Conservation (phyloP, 257 asterid genomes). For the Ocimum tenuiflorum region DNA sequence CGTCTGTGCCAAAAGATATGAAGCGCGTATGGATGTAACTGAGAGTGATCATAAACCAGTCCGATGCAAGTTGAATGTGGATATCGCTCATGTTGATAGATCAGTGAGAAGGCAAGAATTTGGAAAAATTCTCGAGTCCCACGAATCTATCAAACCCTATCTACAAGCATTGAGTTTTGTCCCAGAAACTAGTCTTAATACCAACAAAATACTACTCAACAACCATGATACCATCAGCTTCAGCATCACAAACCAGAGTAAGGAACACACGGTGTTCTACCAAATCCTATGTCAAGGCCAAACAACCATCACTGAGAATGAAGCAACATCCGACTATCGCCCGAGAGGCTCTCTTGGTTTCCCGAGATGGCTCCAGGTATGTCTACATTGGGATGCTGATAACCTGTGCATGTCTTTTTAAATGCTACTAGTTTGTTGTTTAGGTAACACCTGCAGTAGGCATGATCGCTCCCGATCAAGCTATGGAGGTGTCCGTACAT, state of each 20-base stretch:
- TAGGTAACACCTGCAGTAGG: slow-evolving; percentile 79
- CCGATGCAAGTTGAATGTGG: slow-evolving; percentile 72
- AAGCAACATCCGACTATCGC: slow-evolving; percentile 37
- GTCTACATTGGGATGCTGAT: background rate
- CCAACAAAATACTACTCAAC: slow-evolving; percentile 50
- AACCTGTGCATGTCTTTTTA: background rate
- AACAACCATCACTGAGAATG: slow-evolving; percentile 46
- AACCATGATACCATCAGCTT: slow-evolving; percentile 60
- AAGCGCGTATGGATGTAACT: slow-evolving; percentile 86
- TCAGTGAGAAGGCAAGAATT: slow-evolving; percentile 71
- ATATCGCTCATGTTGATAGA: slow-evolving; percentile 71
- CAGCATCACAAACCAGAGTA: slow-evolving; percentile 64
- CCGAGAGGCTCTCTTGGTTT: slow-evolving; percentile 70
- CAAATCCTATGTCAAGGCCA: slow-evolving; percentile 78
- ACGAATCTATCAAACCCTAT: slow-evolving; percentile 33
- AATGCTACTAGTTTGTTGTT: background rate
- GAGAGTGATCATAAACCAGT: slow-evolving; percentile 98
- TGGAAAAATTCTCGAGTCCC: slow-evolving; percentile 52
- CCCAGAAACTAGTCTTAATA: slow-evolving; percentile 57
- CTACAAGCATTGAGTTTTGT: slow-evolving; percentile 49
- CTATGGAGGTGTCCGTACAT: slow-evolving; percentile 40
- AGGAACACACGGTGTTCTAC: slow-evolving; percentile 46
- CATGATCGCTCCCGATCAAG: slow-evolving; percentile 49
- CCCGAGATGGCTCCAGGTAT: slow-evolving; percentile 96
- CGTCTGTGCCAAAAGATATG: slow-evolving; percentile 44